These are phyloP conservation scores for Colletotrichum higginsianum DNA, from an alignment of 2,329 filamentous ascomycete genomes.

Conservation along the genomic window DNA sequence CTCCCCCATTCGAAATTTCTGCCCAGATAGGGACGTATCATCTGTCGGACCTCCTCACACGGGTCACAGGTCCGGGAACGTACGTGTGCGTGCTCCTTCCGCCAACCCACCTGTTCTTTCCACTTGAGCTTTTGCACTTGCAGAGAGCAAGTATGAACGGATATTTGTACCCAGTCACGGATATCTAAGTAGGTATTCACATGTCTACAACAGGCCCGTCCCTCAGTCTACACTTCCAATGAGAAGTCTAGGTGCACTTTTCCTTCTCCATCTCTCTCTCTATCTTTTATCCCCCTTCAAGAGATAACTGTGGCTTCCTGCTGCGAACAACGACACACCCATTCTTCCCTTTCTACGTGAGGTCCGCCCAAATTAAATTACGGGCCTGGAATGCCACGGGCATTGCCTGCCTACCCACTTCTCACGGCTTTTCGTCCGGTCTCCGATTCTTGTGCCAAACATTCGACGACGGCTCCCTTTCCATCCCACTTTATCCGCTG, in stretches of 20 bases:
- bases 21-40: slow-evolving; percentile 30
- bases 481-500: slow-evolving; percentile 18
- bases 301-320: not conserved
- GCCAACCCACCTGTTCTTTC: slow-evolving; percentile 9
- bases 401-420: slow-evolving; percentile 16
- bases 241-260: too few species aligned
- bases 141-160: too few species aligned
- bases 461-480: not conserved
- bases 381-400: not conserved
- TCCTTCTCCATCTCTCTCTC: not conserved
- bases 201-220: not conserved
- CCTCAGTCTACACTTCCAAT: not conserved
- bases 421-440: slow-evolving; percentile 17
- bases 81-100: slow-evolving; percentile 1
- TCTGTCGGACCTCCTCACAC: not conserved
- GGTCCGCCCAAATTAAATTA: not conserved
- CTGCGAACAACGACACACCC: too few species aligned
- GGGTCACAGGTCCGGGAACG: slow-evolving; percentile 2
- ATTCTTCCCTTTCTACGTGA: not conserved
- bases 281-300: not conserved
- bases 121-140: not conserved
- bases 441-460: not conserved
- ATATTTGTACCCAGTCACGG: too few species aligned
- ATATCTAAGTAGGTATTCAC: not conserved
- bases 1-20: slow-evolving; percentile 25